Conservation (phyloP, 345 rosid species). For the Xanthoceras sorbifolium region DNA sequence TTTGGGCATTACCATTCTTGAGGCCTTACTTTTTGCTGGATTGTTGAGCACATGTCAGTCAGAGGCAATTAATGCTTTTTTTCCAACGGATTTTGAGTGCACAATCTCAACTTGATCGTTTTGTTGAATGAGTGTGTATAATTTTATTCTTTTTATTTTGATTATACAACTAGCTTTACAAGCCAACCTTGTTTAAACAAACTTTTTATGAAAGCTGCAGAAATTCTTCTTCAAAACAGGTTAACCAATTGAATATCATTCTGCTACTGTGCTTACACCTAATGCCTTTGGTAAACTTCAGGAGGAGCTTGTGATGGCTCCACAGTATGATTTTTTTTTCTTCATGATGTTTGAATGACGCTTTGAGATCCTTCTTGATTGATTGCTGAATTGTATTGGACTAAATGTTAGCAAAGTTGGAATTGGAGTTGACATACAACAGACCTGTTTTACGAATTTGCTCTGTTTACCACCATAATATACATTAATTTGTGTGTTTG, state of each 20-base stretch:
- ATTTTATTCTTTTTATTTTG: conserved; percentile 1
- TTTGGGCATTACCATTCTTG: conserved; percentile 63
- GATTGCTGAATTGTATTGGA: too few species aligned
- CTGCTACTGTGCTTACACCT: conserved; percentile 58
- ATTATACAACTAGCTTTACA: not conserved
- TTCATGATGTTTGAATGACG: too few species aligned
- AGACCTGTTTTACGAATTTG: too few species aligned
- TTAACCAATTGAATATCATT: conserved; percentile 66
- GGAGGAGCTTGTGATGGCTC: conserved; percentile 63
- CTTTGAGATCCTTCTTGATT: too few species aligned
- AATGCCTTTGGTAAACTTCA: conserved; percentile 58
- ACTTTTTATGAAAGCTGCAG: conserved; percentile 28
- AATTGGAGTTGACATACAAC: too few species aligned
- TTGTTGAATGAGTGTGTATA: conserved; percentile 43
- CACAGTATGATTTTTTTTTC: too few species aligned
- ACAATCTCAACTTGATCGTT: conserved; percentile 43
- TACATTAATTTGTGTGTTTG: too few species aligned
- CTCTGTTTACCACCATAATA: too few species aligned
- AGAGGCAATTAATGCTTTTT: conserved; percentile 40
- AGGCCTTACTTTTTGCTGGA: conserved; percentile 58
- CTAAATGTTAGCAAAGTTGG: too few species aligned
- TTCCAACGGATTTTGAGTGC: conserved; percentile 48
- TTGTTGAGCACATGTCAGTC: conserved; percentile 37
- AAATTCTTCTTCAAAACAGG: conserved; percentile 54
- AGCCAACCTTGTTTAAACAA: conserved; percentile 1